Base-by-base conservation (phyloP, 1,284 basidiomycete genomes). In the Microbotryomycetes sp. region DNA sequence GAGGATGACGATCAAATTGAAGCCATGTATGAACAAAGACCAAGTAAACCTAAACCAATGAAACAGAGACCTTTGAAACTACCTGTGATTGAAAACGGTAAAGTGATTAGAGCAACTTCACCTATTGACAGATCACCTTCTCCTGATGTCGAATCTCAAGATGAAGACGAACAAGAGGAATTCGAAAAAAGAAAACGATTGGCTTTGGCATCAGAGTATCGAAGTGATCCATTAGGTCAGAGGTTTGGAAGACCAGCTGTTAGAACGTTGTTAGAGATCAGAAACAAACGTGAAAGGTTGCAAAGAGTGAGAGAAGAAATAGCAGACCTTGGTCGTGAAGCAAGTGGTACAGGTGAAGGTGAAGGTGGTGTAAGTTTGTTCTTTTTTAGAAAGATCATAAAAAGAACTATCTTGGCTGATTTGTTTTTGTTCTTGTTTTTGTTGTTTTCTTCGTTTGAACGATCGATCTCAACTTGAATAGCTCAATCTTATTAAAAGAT, bases 221-320 rank as follows among this genome's bases (percentile, higher is more conserved):
- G 57, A 19, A 72, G 65, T 47, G 68, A 69, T 52, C 71, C 71
- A 23, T 54, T 71, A 3, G 72, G 71, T 0, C 66, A 70, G 47
- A 57, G 72, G 0, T 73, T 71, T 47, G 72, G 71, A 2, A 59
- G 71, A 19, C 69, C 70, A 75, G 88, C 94, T 61, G 91, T 91
- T 2, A 79, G 81, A 30, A 83, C 92, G 51, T 91, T 92, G 76
- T 88, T 93, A 71, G 91, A 93, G 70, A 89, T 94, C 61, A 78
- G 92, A 59, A 82, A 86, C 29, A 91, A 93, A 69, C 76, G 76
- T 62, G 79, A 80, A 67, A 67, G 80, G 42, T 67, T 80, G 29
- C 75, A 77, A 65, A 75, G 74, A 42, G 78, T 78, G 54, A 72
- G 77, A 25, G 88, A 90, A 76, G 88, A 87, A 72, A 86, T 84